Evolutionary conservation across 1,139 yeast genomes (phyloP), one percentile per base, ranked within the genome.

Genomic region (Pichia sp.): DNA sequence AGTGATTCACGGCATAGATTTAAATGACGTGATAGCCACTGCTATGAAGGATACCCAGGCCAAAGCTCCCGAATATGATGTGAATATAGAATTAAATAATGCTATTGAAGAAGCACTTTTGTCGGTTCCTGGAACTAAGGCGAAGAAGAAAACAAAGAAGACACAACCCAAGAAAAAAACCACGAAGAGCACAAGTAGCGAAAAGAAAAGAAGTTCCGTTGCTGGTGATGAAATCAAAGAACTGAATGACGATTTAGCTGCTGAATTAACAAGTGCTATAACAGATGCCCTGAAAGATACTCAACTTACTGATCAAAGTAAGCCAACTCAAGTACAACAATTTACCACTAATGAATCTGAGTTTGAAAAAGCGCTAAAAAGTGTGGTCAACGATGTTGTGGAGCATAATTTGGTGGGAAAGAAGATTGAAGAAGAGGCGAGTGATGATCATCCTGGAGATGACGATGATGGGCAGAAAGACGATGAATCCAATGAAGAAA

Each of bases 321-420:
- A 50, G n/a, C 9, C 24, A 45, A 29, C 17, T 44, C 40, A 3
- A 49, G 33, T 6, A 36, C 29, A 46, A 41, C 20, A 55, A 31
- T 27, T 34, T 8, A 38, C 48, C 12, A 14, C 45, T 14, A 51
- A 52, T 16, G 60, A 61, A 10, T 57, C 57, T 38, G 63, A 59
- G 10, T 59, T 69, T 46, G 65, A 68, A 50, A 71, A 68, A 51
- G 76, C 76, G 0, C 59, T 74, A 41, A 74, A 73, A 8, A 71
- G 71, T 55, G 66, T 74, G 63, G 76, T 73, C n/a, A 69, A 69
- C 58, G 71, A 65, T 51, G 76, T 73, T 43, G 75, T 73, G 45
- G 73, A 73, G 65, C 65, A 36, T 61, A 62, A 48, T 52, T 60
- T 46, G 55, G 56, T 47, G 17, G 20, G 31, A 34, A 30, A n/a